Evolutionary conservation across 495 filamentous ascomycete genomes (phyloP), one percentile per base, ranked within the genome.

Genomic region (Pyrenopolyporus hunteri): DNA sequence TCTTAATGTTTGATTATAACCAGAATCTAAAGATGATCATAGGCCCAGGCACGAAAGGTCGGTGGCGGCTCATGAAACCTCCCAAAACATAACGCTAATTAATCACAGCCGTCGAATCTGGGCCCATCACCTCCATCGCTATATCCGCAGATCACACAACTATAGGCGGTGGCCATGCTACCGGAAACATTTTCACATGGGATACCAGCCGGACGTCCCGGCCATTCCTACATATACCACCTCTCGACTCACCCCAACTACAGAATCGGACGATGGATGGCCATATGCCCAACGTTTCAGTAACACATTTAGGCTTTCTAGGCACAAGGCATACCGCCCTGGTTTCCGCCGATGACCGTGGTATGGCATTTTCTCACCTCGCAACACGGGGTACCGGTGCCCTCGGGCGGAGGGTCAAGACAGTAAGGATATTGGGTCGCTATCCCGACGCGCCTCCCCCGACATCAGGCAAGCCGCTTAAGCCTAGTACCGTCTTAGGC

Each of bases 341-440:
- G n/a, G 91, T 96, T 20, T 99, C 94, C n/a, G 93, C 93, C 1
- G 92, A 99, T 71, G 91, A 93, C 66, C 83, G 84, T 32, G 94
- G 94, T 37, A 98, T 99, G 94, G 93, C 93, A 6, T 99, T 99
- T 71, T 96, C 95, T 5, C 95, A 98, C 73, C 81, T 98, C 25
- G 95, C 94, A 22, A 97, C 92, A 10, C 78, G 94, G 59, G 94
- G 94, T 14, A 87, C 93, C 59, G 93, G 95, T 6, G 82, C 92
- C 19, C 81, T 98, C 29, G 91, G 85, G 8, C 85, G 94, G 60
- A 88, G 84, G 1, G 89, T 99, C 50, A 96, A 91, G 74, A 93
- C 91, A 6, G 92, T 89, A 7, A 83, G 95, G 57, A 92, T 98
- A 39, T 76, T 99, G 29, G 94, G 94, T 13, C 87, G 94, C 36